Conservation (phyloP, 2,329 filamentous ascomycete species). For the Lachnellula cervina region DNA sequence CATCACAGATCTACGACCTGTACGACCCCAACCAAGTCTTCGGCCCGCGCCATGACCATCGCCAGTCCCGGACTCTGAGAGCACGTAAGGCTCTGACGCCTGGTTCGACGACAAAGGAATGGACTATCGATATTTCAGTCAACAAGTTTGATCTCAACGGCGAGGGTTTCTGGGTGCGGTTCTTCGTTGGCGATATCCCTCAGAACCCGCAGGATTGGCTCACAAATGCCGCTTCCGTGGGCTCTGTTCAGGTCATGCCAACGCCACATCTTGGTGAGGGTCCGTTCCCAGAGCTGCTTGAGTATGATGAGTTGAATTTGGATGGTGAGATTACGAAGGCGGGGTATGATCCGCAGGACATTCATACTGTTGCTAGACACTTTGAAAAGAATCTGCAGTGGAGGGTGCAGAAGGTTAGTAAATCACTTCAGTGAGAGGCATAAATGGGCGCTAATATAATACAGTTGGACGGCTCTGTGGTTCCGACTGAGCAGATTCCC, state of each 20-base stretch:
- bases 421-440: background rate
- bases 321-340: constrained; percentile 5
- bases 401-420: constrained; percentile 25
- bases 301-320: constrained; percentile 22
- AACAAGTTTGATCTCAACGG: constrained; percentile 26
- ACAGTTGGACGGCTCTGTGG: constrained; percentile 17
- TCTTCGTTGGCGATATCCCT: constrained; percentile 24
- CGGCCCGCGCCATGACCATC: background rate
- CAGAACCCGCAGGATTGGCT: constrained; percentile 20
- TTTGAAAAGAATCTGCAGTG: constrained; percentile 24
- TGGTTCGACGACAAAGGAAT: constrained; percentile 14
- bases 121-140: constrained; percentile 20
- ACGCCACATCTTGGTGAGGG: constrained; percentile 6
- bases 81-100: background rate
- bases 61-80: background rate
- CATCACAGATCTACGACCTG: constrained; percentile 53
- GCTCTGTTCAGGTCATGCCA: constrained; percentile 23
- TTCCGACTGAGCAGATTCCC: constrained; percentile 8
- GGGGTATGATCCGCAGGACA: constrained; percentile 9
- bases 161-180: constrained; percentile 18
- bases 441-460: background rate
- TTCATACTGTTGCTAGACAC: constrained; percentile 9
- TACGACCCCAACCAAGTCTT: constrained; percentile 29
- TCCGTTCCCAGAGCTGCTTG: constrained; percentile 10
- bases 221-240: constrained; percentile 8